Percentiles rank a stretch among this genome's conserved stretches.
Conservation (phyloP, 495 filamentous ascomycete genomes). For the Lepraria neglecta region DNA sequence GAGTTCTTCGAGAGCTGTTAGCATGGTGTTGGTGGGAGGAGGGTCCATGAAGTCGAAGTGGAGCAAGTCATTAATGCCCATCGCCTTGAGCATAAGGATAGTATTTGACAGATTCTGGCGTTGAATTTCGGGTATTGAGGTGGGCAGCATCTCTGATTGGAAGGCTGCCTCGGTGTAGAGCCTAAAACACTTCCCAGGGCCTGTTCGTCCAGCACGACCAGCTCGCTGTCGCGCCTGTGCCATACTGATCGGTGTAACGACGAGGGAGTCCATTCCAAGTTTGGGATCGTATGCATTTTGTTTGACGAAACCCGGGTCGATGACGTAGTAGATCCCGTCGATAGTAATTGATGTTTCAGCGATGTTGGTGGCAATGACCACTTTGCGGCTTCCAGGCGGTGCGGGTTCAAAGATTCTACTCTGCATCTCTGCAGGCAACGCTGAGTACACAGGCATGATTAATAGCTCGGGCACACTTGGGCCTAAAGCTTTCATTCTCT, state of each 20-base stretch:
- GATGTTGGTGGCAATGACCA: slow-evolving; percentile 98
- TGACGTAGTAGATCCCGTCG: slow-evolving; percentile 93
- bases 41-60: slow-evolving; percentile 99
- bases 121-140: slow-evolving; percentile 93
- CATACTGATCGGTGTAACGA: slow-evolving; percentile 93
- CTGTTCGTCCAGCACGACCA: slow-evolving; percentile 87
- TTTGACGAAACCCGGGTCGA: slow-evolving; percentile 97
- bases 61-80: slow-evolving; percentile 97
- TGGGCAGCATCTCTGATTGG: slow-evolving; percentile 95
- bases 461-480: slow-evolving; percentile 85
- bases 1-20: slow-evolving; percentile 89
- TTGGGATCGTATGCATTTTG: slow-evolving; percentile 96
- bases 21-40: slow-evolving; percentile 94
- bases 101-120: slow-evolving; percentile 89
- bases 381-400: slow-evolving; percentile 80
- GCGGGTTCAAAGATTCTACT: slow-evolving; percentile 91
- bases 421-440: slow-evolving; percentile 88
- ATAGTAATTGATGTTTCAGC: slow-evolving; percentile 98
- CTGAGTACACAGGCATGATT: slow-evolving; percentile 91
- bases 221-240: slow-evolving; percentile 94
- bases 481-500: slow-evolving; percentile 93
- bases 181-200: slow-evolving; percentile 93
- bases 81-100: slow-evolving; percentile 97
- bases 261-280: slow-evolving; percentile 92
- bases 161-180: slow-evolving; percentile 95